phyloP scores from a whole-genome alignment of 2,329 filamentous ascomycete genomes.

The Fusarium sp. region DNA sequence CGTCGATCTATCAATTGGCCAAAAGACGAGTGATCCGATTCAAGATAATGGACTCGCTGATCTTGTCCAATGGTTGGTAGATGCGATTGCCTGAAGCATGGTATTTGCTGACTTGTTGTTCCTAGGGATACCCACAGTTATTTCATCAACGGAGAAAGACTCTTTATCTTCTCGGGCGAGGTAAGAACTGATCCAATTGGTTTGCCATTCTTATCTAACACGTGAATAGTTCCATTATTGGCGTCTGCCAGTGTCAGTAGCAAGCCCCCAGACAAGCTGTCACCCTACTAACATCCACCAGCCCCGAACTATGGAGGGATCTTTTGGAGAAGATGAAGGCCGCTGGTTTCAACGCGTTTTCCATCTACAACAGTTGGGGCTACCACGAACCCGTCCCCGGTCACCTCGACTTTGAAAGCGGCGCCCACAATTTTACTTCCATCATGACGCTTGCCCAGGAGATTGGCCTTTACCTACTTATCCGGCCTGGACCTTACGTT shows the following conservation, averaged over 20 bases:
- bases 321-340: constrained; percentile 57
- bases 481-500: constrained; percentile 70
- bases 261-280: accelerated
- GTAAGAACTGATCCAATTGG: constrained; percentile 28
- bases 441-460: constrained; percentile 62
- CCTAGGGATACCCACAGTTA: constrained; percentile 57
- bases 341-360: constrained; percentile 57
- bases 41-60: constrained; percentile 31
- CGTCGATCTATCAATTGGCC: constrained; percentile 4
- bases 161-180: constrained; percentile 58
- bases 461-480: constrained; percentile 58
- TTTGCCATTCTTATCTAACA: neutral
- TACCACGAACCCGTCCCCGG: constrained; percentile 53
- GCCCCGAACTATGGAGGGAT: constrained; percentile 55
- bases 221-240: constrained; percentile 54
- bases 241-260: constrained; percentile 54
- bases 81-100: accelerated
- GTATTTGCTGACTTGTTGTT: neutral
- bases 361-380: constrained; percentile 57
- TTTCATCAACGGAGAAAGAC: constrained; percentile 53
- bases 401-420: constrained; percentile 44
- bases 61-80: constrained; percentile 27
- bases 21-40: constrained; percentile 6
- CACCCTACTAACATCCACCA: neutral
- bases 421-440: constrained; percentile 59